Percentiles rank a stretch among this genome's conserved stretches.
phyloP scores from a whole-genome alignment of 768 basidiomycete genomes.

The Suillus hirtellus region DNA sequence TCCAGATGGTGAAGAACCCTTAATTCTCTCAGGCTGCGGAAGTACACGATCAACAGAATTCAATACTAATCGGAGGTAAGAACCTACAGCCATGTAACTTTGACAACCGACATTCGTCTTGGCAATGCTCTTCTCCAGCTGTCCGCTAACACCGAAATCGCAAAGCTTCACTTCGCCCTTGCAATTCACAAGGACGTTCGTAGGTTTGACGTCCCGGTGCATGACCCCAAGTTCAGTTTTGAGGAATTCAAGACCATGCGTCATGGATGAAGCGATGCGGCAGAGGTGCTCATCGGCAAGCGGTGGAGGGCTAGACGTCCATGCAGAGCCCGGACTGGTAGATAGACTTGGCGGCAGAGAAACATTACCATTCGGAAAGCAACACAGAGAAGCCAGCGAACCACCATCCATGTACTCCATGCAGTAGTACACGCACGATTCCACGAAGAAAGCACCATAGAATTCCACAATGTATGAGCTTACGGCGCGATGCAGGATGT shows the following conservation, averaged over 20 bases:
- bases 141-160: constrained; percentile 98
- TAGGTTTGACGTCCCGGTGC: constrained; percentile 88
- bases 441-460: constrained; percentile 98
- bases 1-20: constrained; percentile 70
- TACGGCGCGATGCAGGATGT: constrained; percentile 92
- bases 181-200: constrained; percentile 87
- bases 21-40: constrained; percentile 88
- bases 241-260: constrained; percentile 88
- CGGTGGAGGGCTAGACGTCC: constrained; percentile 36
- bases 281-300: constrained; percentile 79
- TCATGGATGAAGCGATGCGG: constrained; percentile 79
- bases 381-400: constrained; percentile 74
- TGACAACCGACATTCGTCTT: constrained; percentile 99
- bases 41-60: constrained; percentile 9
- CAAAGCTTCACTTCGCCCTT: constrained; percentile 92
- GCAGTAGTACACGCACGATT: constrained; percentile 99
- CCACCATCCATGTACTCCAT: constrained; percentile 99
- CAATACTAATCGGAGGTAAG: constrained; percentile 8
- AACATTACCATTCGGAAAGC: constrained; percentile 47
- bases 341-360: constrained; percentile 35
- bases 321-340: constrained; percentile 33
- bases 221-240: constrained; percentile 93
- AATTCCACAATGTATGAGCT: constrained; percentile 96
- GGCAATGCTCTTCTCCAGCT: constrained; percentile 93
- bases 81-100: constrained; percentile 93